phyloP scores from a whole-genome alignment of 352 stramenopile genomes.

The Pythium rhizo-oryzae region DNA sequence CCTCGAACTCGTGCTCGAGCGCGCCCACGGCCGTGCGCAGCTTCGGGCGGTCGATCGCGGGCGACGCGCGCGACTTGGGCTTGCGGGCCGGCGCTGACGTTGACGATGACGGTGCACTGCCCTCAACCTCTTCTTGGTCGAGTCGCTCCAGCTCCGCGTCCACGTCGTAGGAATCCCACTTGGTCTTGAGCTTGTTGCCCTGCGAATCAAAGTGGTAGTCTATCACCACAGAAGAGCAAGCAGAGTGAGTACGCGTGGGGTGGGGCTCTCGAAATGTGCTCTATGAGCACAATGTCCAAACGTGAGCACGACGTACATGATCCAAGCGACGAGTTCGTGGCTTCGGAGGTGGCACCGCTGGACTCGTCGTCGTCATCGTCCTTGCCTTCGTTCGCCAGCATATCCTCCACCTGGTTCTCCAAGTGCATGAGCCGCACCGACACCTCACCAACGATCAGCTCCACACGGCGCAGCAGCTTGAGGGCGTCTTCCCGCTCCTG shows the following conservation, averaged over 20 bases:
- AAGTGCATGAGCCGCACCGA: slow-evolving; percentile 63
- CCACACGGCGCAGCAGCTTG: slow-evolving; percentile 73
- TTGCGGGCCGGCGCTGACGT: neutral
- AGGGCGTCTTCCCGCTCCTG: slow-evolving; percentile 50
- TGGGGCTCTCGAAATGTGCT: neutral
- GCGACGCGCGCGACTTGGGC: neutral
- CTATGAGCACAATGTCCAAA: neutral
- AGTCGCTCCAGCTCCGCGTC: slow-evolving; percentile 75
- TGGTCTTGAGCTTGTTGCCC: slow-evolving; percentile 87
- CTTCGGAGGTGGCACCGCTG: slow-evolving; percentile 25
- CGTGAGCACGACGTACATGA: slow-evolving; percentile 50
- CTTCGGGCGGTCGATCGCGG: slow-evolving; percentile 41
- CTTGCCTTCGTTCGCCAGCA: slow-evolving; percentile 47
- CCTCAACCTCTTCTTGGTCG: slow-evolving; percentile 49
- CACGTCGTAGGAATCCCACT: slow-evolving; percentile 84
- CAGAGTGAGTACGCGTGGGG: neutral
- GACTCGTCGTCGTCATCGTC: slow-evolving; percentile 22
- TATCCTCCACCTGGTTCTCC: slow-evolving; percentile 67
- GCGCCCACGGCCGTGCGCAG: slow-evolving; percentile 42
- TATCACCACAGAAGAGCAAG: slow-evolving; percentile 19
- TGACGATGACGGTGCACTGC: neutral
- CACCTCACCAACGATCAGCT: slow-evolving; percentile 72
- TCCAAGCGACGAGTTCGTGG: slow-evolving; percentile 52
- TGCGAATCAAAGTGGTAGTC: slow-evolving; percentile 88
- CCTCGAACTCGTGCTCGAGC: slow-evolving; percentile 81